Evolutionary conservation across 768 basidiomycete species (phyloP), one percentile per base, ranked within the genome.

Genomic region (Daedalea quercina): DNA sequence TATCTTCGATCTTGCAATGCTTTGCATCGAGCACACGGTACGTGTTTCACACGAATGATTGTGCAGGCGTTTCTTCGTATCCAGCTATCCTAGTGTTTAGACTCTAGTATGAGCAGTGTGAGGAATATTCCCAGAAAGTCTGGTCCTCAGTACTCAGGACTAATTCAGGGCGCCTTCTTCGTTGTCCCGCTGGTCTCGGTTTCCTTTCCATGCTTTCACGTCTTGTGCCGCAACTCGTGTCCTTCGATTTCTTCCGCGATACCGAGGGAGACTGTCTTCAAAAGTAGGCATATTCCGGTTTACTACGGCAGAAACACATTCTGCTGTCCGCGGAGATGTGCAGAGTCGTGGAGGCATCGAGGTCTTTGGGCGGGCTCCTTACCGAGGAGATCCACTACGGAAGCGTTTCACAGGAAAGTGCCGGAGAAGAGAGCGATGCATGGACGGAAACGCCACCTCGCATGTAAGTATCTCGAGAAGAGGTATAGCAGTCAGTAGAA

Each of bases 401-500:
- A 34, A 79, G 73, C 0, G 81, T 81, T 7, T 74, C 71, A 1
- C 76, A 76, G 0, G 57, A 56, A 62, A 75, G 78, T 1, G 44
- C 37, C 12, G 69, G 67, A 4, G 69, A 67, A 15, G 65, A 55
- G 50, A 76, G 67, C 51, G 72, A 63, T 28, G 77, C 64, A 28
- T 66, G 55, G 15, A 77, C 67, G 3, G 75, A 69, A 23, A 64
- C 63, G 40, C 79, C 78, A 43, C 67, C 78, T 34, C 72, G 74
- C 82, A 84, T 84, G 50, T 77, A n/a, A n/a, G n/a, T n/a, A 71
- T 37, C 63, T 76, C 1, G 78, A 73, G 67, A 83, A 83, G 23
- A 82, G 70, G 20, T 74, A 70, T 9, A 82, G 69, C 1, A 78
- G 74, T 54, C 71, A 74, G 61, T 74, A 81, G 26, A 76, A 79